Conservation (phyloP, 208 protist species). For the Trypanosoma platydactyli region DNA sequence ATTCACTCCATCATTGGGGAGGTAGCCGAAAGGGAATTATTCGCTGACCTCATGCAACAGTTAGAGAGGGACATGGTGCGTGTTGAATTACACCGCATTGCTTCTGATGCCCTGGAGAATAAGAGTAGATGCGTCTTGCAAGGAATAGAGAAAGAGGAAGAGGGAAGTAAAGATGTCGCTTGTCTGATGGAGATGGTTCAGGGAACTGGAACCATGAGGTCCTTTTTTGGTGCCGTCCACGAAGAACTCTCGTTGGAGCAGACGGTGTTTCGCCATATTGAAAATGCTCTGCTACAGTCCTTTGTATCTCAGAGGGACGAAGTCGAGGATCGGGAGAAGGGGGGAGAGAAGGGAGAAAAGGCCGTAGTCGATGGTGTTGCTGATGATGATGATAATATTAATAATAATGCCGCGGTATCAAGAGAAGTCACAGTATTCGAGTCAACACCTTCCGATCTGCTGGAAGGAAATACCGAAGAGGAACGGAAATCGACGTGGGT, state of each 20-base stretch:
- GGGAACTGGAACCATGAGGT: background rate
- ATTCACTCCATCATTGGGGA: constrained; percentile 49
- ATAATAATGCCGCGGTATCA: background rate
- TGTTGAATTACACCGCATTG: constrained; percentile 25
- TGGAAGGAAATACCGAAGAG: background rate
- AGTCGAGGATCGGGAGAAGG: no score
- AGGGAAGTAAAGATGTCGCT: constrained; percentile 1
- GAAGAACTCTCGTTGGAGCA: constrained; percentile 16
- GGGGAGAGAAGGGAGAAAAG: background rate
- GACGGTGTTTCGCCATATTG: constrained; percentile 20
- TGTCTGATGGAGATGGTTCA: background rate
- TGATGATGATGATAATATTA: background rate
- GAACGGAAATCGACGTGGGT: constrained; percentile 21
- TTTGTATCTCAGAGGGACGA: background rate
- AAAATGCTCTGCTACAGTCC: constrained; percentile 15
- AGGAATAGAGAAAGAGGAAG: constrained; percentile 12
- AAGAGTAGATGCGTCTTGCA: background rate
- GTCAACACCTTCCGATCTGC: background rate
- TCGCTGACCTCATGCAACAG: constrained; percentile 28
- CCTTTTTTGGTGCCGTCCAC: background rate
- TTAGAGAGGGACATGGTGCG: constrained; percentile 37
- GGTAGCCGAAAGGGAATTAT: constrained; percentile 33
- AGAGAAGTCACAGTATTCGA: background rate
- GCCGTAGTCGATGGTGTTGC: background rate
- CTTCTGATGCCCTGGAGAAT: background rate